These are phyloP conservation scores for Trapa bicornis DNA, from an alignment of 345 rosid genomes.

Conservation along the genomic window DNA sequence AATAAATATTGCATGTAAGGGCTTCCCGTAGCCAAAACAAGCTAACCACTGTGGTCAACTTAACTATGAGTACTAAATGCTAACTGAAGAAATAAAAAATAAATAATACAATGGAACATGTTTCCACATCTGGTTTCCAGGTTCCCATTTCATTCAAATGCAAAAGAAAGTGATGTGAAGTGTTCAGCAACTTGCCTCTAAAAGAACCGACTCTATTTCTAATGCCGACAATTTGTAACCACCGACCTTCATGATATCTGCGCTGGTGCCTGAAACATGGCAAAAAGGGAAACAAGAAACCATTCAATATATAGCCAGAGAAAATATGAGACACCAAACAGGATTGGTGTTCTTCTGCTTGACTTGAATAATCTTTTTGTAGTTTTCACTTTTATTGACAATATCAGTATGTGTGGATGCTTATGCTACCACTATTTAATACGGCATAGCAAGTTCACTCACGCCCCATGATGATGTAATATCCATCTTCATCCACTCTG, in stretches of 20 bases:
- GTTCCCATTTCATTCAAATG: background rate
- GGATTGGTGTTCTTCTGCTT: background rate
- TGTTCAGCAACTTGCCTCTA: constrained; percentile 43
- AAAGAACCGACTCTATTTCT: constrained; percentile 80
- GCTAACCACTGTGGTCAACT: background rate
- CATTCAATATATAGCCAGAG: background rate
- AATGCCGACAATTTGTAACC: constrained; percentile 94
- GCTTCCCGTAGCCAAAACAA: background rate
- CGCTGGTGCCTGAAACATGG: constrained; percentile 53
- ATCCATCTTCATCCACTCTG: constrained; percentile 76
- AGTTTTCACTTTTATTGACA: background rate
- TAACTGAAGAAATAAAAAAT: background rate
- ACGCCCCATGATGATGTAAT: constrained; percentile 88
- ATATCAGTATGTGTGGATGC: background rate
- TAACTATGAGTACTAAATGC: background rate
- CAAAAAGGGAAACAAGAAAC: background rate
- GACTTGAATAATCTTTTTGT: background rate
- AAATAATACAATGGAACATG: background rate
- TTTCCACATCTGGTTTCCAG: background rate
- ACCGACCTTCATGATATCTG: constrained; percentile 96
- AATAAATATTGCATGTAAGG: background rate
- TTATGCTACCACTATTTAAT: background rate
- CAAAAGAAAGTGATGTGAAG: background rate
- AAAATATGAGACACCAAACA: background rate
- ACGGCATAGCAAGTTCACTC: constrained; percentile 19